Conservation (phyloP, 2,329 filamentous ascomycete genomes). For the Ophiocordyceps sinensis region DNA sequence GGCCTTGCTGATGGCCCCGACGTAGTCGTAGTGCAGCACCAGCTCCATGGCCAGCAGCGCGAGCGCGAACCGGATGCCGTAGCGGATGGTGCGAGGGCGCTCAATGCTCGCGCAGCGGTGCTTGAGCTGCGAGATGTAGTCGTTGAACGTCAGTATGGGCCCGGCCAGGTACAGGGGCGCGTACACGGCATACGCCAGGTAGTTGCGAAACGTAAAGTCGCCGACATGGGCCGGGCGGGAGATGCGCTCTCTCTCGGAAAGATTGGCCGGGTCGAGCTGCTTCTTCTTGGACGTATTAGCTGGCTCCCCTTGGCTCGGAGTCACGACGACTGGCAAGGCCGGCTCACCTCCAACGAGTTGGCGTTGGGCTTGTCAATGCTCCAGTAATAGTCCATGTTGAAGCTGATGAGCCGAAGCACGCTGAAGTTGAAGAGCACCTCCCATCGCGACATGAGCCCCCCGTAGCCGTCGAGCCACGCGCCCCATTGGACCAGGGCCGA, state of each 20-base stretch:
- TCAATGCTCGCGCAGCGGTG: conserved; percentile 61
- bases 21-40: conserved; percentile 82
- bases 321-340: neutral
- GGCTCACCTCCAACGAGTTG: conserved; percentile 67
- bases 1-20: conserved; percentile 78
- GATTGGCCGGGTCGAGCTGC: conserved; percentile 72
- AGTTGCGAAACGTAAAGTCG: conserved; percentile 74
- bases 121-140: conserved; percentile 79
- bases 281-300: conserved; percentile 85
- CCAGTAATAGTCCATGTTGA: conserved; percentile 97
- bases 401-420: conserved; percentile 81
- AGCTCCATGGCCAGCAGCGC: conserved; percentile 81
- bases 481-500: conserved; percentile 44
- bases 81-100: conserved; percentile 55
- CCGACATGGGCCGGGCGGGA: conserved; percentile 53
- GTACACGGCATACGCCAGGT: conserved; percentile 79
- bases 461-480: conserved; percentile 59
- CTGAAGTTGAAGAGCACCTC: conserved; percentile 97
- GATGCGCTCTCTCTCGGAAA: conserved; percentile 82
- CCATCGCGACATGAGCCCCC: conserved; percentile 81
- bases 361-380: conserved; percentile 49
- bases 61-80: conserved; percentile 69
- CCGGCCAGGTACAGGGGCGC: conserved; percentile 86
- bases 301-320: neutral
- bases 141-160: conserved; percentile 94